Evolutionary conservation across 1,139 yeast species (phyloP).

Genomic region (Nadsonia commutata): DNA sequence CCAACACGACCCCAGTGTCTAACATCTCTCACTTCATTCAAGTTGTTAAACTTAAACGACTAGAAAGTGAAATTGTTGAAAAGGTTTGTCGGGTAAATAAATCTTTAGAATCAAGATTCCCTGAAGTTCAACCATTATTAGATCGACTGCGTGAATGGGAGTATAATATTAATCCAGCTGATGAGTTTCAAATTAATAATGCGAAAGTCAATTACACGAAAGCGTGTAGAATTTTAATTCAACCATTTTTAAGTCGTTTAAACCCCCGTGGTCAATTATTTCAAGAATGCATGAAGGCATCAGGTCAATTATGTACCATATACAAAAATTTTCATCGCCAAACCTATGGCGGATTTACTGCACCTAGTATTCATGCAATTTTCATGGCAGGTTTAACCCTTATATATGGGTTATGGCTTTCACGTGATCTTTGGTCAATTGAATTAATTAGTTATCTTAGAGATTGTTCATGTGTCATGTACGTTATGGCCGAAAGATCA

Average conservation of each 20-base stretch:
- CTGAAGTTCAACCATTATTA: slow-evolving; percentile 16
- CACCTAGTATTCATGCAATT: slow-evolving; percentile 45
- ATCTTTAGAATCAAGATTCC: slow-evolving; percentile 15
- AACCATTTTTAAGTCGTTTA: slow-evolving; percentile 41
- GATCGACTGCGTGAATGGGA: slow-evolving; percentile 14
- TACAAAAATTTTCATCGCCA: slow-evolving; percentile 44
- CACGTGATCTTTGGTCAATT: slow-evolving; percentile 23
- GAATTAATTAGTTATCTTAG: slow-evolving; percentile 34
- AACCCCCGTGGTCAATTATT: slow-evolving; percentile 43
- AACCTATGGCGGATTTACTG: slow-evolving; percentile 42
- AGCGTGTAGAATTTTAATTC: slow-evolving; percentile 39
- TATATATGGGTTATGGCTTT: slow-evolving; percentile 45
- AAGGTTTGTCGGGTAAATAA: slow-evolving; percentile 29
- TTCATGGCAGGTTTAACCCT: slow-evolving; percentile 50
- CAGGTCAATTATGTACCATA: slow-evolving; percentile 46
- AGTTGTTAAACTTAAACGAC: slow-evolving; percentile 35
- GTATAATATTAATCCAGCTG: slow-evolving; percentile 7
- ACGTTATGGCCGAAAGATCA: slow-evolving; percentile 49
- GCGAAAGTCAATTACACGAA: slow-evolving; percentile 41
- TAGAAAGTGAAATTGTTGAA: slow-evolving; percentile 43
- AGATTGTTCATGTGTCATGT: slow-evolving; percentile 43
- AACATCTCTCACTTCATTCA: slow-evolving; percentile 35
- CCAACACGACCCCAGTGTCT: slow-evolving; percentile 8
- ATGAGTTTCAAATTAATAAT: slow-evolving; percentile 16
- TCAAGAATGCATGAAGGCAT: slow-evolving; percentile 47